Percentiles rank a stretch among this genome's conserved stretches.
Evolutionary conservation across 768 basidiomycete species (phyloP).

Genomic region (Kwoniella bestiolae): DNA sequence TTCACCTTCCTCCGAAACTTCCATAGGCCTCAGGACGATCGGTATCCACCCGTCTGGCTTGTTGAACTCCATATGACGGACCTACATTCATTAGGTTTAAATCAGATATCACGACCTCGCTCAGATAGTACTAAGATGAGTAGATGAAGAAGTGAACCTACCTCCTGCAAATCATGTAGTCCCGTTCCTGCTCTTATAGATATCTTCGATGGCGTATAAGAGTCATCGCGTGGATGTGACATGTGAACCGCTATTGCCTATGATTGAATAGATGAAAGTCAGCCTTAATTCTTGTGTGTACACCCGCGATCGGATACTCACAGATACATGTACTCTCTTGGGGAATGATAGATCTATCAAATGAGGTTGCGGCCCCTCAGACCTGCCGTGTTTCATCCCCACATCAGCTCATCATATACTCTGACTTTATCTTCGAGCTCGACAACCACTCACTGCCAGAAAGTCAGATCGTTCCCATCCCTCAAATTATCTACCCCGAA

Average conservation of each 20-base stretch:
- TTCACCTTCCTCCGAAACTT: conserved; percentile 66
- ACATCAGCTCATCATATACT: background rate
- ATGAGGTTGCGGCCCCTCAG: conserved; percentile 95
- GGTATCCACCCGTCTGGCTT: conserved; percentile 93
- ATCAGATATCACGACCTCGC: background rate
- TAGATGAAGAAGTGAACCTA: conserved; percentile 59
- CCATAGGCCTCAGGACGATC: conserved; percentile 51
- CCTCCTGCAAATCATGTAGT: conserved; percentile 87
- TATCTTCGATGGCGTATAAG: conserved; percentile 92
- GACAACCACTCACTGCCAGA: conserved; percentile 86
- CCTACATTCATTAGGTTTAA: conserved; percentile 34
- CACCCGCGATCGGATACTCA: conserved; percentile 52
- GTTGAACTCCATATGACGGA: conserved; percentile 71
- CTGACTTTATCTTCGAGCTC: background rate
- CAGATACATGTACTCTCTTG: conserved; percentile 84
- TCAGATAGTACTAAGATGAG: too few relatives aligned
- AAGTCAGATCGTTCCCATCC: conserved; percentile 86
- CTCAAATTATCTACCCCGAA: conserved; percentile 91
- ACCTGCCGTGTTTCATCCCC: conserved; percentile 47
- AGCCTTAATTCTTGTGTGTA: background rate
- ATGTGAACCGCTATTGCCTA: conserved; percentile 50
- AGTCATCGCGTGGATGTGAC: conserved; percentile 73
- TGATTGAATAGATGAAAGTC: background rate
- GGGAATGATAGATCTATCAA: conserved; percentile 93
- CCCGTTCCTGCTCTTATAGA: conserved; percentile 91